A percentile compares a stretch with the other conserved stretches of the same genome.
Conservation (phyloP, 352 stramenopile species). For the Pythium volutum region DNA sequence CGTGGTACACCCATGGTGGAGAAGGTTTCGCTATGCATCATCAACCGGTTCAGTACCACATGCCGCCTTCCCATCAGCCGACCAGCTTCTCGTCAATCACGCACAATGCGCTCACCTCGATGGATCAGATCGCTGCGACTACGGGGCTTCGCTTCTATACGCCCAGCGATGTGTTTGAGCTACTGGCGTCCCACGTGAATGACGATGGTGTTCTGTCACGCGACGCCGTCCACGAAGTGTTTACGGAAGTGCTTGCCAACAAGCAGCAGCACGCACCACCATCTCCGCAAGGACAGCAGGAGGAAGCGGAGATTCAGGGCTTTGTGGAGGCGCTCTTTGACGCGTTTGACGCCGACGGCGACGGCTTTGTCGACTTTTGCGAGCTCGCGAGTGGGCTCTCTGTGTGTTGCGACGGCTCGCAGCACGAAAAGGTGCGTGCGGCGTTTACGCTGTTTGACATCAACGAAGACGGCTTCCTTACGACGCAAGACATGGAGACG, state of each 20-base stretch:
- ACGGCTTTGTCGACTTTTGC: conserved; percentile 85
- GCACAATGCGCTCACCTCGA: conserved; percentile 36
- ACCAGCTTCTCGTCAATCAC: conserved; percentile 19
- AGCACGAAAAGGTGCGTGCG: conserved; percentile 78
- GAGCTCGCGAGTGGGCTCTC: conserved; percentile 83
- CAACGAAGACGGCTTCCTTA: conserved; percentile 85
- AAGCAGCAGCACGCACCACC: conserved; percentile 3
- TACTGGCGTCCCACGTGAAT: conserved; percentile 80
- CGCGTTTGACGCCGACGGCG: conserved; percentile 70
- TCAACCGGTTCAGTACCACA: not conserved
- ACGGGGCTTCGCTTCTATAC: conserved; percentile 52
- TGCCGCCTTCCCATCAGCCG: not conserved
- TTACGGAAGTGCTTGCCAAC: conserved; percentile 46
- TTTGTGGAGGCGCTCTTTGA: conserved; percentile 72
- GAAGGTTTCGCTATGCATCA: conserved; percentile 11
- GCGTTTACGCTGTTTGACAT: conserved; percentile 88
- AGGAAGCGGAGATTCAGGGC: conserved; percentile 36
- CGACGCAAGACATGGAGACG: conserved; percentile 78
- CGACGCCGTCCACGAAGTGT: conserved; percentile 62
- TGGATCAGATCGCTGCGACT: conserved; percentile 56
- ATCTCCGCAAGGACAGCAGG: conserved; percentile 19
- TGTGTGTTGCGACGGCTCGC: conserved; percentile 70
- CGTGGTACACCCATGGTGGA: conserved; percentile 54
- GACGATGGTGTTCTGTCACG: conserved; percentile 73
- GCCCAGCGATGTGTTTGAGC: conserved; percentile 76